A percentile compares a stretch with the other conserved stretches of the same genome.
These are phyloP conservation scores for Eucalyptus tenuipes DNA, from an alignment of 345 rosid genomes.

Conservation along the genomic window DNA sequence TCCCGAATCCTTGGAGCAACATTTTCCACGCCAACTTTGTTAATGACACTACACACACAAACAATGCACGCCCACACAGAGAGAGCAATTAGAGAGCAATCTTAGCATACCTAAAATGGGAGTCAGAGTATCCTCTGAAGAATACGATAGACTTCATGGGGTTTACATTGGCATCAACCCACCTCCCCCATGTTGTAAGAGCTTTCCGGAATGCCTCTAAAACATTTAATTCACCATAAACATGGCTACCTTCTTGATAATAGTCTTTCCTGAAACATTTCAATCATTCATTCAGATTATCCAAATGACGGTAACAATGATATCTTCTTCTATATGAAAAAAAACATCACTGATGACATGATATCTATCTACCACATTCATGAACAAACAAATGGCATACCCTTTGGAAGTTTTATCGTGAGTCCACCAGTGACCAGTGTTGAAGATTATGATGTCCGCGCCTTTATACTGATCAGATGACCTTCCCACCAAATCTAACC, in stretches of 20 bases:
- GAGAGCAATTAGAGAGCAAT: neutral
- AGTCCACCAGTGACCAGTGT: constrained; percentile 99
- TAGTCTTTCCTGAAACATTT: constrained; percentile 62
- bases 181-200: constrained; percentile 79
- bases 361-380: neutral
- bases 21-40: neutral
- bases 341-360: neutral
- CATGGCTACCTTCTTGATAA: constrained; percentile 87
- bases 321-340: neutral
- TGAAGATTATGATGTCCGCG: constrained; percentile 75
- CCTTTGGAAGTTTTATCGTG: constrained; percentile 93
- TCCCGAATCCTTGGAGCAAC: neutral
- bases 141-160: constrained; percentile 55
- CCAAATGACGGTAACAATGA: neutral
- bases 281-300: neutral
- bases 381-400: constrained; percentile 13
- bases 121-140: constrained; percentile 84
- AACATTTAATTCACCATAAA: constrained; percentile 64
- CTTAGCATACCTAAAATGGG: constrained; percentile 80
- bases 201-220: constrained; percentile 88
- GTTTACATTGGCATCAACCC: constrained; percentile 79
- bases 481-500: constrained; percentile 80
- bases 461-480: constrained; percentile 56
- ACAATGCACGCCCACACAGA: neutral
- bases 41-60: neutral